Conservation (phyloP, 2,329 filamentous ascomycete species). For the Botryotinia globosa region DNA sequence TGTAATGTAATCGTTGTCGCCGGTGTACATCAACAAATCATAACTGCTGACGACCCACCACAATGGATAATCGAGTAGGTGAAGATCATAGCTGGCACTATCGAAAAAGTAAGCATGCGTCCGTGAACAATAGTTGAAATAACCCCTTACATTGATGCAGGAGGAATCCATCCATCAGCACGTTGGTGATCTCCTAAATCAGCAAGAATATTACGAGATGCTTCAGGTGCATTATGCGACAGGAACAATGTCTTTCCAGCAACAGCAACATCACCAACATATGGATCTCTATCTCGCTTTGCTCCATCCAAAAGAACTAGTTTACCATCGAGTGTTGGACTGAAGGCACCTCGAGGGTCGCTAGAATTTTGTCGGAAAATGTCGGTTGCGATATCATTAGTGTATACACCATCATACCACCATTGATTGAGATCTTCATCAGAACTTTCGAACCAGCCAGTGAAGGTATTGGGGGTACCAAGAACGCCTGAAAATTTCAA, state of each 20-base stretch:
- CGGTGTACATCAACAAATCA: constrained; percentile 51
- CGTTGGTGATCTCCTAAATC: constrained; percentile 51
- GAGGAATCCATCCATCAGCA: constrained; percentile 53
- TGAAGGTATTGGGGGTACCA: constrained; percentile 49
- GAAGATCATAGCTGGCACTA: constrained; percentile 47
- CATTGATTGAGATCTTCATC: constrained; percentile 49
- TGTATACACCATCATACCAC: constrained; percentile 55
- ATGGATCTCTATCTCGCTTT: constrained; percentile 53
- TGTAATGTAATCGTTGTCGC: constrained; percentile 44
- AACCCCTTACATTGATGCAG: constrained; percentile 47
- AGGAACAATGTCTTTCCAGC: constrained; percentile 49
- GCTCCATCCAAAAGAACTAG: constrained; percentile 50
- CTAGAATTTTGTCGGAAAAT: constrained; percentile 48
- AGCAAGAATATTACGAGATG: constrained; percentile 47
- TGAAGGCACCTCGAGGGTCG: constrained; percentile 47
- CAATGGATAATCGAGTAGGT: constrained; percentile 51
- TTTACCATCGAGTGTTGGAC: constrained; percentile 45
- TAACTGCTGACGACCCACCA: constrained; percentile 52
- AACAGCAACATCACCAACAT: constrained; percentile 52
- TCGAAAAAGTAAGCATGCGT: background rate
- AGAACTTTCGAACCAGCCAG: constrained; percentile 53
- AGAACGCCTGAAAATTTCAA: constrained; percentile 47
- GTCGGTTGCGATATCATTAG: constrained; percentile 49
- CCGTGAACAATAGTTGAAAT: too few species aligned
- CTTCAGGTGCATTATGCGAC: constrained; percentile 44